These are phyloP conservation scores for Yamadazyma dushanensis DNA, from an alignment of 1,139 yeast genomes.

Conservation along the genomic window DNA sequence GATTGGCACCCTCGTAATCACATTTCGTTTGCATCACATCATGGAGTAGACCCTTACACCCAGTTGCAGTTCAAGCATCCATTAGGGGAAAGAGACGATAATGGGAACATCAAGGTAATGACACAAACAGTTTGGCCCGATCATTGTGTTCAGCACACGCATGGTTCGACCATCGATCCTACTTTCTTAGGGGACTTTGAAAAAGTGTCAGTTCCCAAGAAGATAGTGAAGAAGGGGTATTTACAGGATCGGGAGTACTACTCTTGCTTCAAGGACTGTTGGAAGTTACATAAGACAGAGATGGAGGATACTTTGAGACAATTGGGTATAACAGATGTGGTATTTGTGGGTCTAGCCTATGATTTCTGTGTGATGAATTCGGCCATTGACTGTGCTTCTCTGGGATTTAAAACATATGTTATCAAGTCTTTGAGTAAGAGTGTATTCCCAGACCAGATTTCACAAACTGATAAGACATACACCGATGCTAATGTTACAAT, in stretches of 20 bases:
- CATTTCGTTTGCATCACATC: slow-evolving; percentile 77
- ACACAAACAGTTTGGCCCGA: slow-evolving; percentile 79
- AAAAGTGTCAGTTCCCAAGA: slow-evolving; percentile 26
- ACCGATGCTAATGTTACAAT: slow-evolving; percentile 28
- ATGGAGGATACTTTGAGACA: slow-evolving; percentile 48
- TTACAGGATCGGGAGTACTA: slow-evolving; percentile 77
- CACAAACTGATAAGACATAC: slow-evolving; percentile 30
- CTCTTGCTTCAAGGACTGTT: slow-evolving; percentile 82
- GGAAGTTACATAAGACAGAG: slow-evolving; percentile 74
- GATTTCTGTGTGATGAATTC: slow-evolving; percentile 84
- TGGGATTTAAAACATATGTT: slow-evolving; percentile 67
- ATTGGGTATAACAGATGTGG: slow-evolving; percentile 56
- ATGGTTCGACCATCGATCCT: slow-evolving; percentile 65
- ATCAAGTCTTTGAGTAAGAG: slow-evolving; percentile 49
- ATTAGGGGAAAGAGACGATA: slow-evolving; percentile 26
- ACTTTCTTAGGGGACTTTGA: slow-evolving; percentile 32
- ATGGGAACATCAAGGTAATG: slow-evolving; percentile 26
- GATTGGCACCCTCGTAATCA: slow-evolving; percentile 90
- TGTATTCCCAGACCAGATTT: slow-evolving; percentile 33
- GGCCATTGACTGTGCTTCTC: slow-evolving; percentile 61
- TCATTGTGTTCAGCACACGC: slow-evolving; percentile 75
- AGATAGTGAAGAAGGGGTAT: slow-evolving; percentile 67
- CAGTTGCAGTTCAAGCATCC: slow-evolving; percentile 56
- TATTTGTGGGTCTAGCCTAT: slow-evolving; percentile 78
- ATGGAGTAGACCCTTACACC: slow-evolving; percentile 55